A percentile compares a stretch with the other conserved stretches of the same genome.
Evolutionary conservation across 345 rosid genomes (phyloP).

Genomic region (Alliaria petiolata): DNA sequence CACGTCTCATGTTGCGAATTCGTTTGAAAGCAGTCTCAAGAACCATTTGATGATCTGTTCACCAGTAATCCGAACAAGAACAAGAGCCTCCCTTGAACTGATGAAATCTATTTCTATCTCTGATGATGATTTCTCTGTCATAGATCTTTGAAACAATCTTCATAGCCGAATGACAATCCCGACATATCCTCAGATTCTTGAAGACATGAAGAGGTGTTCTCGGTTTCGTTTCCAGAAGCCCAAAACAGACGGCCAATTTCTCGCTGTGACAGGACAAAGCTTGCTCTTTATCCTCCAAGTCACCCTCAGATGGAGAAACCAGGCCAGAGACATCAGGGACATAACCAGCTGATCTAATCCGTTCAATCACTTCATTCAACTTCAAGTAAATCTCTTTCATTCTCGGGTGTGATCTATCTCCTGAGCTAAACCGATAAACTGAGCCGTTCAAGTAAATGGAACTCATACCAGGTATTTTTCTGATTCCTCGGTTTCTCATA

Average conservation of each 20-base stretch:
- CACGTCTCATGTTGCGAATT: background rate
- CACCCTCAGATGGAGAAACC: constrained; percentile 35
- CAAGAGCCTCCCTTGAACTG: constrained; percentile 63
- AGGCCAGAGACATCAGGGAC: constrained; percentile 42
- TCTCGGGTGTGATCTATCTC: constrained; percentile 62
- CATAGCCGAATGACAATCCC: constrained; percentile 74
- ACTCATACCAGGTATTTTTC: constrained; percentile 76
- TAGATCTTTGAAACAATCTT: constrained; percentile 56
- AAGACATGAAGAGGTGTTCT: constrained; percentile 47
- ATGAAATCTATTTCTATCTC: constrained; percentile 89
- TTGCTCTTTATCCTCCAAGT: constrained; percentile 68
- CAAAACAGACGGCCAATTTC: constrained; percentile 76
- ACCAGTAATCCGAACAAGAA: constrained; percentile 84
- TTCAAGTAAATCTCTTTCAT: constrained; percentile 46
- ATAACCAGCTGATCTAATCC: constrained; percentile 58
- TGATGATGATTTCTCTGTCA: constrained; percentile 54
- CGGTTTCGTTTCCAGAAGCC: constrained; percentile 59
- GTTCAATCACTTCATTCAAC: constrained; percentile 57
- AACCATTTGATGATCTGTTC: constrained; percentile 24
- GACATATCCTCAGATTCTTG: constrained; percentile 77
- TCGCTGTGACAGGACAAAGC: constrained; percentile 73
- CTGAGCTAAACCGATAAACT: constrained; percentile 64
- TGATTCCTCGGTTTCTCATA: constrained; percentile 48
- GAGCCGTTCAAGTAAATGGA: constrained; percentile 50
- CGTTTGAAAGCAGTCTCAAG: background rate